Conservation (phyloP, 306 rosid genomes). For the Hippophae rhamnoides region DNA sequence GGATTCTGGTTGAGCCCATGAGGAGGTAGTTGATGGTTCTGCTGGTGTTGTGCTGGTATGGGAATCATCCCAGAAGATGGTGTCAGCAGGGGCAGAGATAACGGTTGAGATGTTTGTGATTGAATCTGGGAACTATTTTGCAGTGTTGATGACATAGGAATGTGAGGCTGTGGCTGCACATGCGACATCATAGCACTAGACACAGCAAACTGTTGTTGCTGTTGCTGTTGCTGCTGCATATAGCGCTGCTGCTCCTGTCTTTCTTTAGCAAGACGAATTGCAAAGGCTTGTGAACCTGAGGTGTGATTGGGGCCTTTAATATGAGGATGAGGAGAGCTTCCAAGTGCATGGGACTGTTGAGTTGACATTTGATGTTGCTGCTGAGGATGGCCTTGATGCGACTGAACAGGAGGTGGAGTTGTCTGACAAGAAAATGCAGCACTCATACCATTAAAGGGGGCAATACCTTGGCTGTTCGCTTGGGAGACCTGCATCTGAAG, state of each 20-base stretch:
- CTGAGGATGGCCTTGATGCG: conserved; percentile 71
- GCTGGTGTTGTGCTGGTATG: conserved; percentile 68
- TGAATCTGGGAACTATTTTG: conserved; percentile 67
- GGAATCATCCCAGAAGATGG: conserved; percentile 62
- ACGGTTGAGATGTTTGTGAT: conserved; percentile 57
- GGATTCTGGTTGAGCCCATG: conserved; percentile 75
- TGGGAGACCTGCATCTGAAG: conserved; percentile 64
- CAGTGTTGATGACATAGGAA: conserved; percentile 50
- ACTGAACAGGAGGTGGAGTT: conserved; percentile 52
- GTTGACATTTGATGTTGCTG: conserved; percentile 67
- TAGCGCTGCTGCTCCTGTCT: conserved; percentile 42
- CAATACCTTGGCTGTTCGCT: conserved; percentile 63
- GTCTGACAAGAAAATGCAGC: conserved; percentile 77
- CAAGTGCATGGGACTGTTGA: conserved; percentile 61
- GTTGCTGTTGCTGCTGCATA: conserved; percentile 63
- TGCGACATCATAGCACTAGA: conserved; percentile 57
- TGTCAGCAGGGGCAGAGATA: conserved; percentile 48
- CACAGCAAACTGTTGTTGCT: conserved; percentile 60
- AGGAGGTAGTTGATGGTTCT: conserved; percentile 72
- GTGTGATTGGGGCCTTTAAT: conserved; percentile 67
- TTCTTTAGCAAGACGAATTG: conserved; percentile 61
- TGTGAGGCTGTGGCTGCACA: conserved; percentile 59
- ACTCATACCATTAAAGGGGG: conserved; percentile 70
- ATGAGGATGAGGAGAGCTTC: conserved; percentile 62
- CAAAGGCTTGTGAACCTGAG: conserved; percentile 58